Evolutionary conservation across 2,329 filamentous ascomycete genomes (phyloP), one percentile per base, ranked within the genome.

Genomic region (Paecilomyces dactylethromorphus): DNA sequence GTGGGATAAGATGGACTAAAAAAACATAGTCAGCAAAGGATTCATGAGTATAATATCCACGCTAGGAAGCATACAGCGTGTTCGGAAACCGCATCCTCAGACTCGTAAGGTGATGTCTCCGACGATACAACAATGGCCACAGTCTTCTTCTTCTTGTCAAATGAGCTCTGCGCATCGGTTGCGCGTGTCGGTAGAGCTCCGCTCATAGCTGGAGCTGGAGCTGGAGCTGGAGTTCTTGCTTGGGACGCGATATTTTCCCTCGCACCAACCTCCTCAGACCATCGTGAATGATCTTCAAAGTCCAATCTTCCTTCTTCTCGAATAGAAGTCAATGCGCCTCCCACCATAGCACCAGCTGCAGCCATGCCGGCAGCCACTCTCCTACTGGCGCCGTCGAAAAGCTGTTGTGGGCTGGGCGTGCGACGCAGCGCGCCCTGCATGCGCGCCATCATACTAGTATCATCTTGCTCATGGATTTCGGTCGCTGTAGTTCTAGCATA

Each of bases 81-180:
- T 71, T 95, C 90, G 62, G 89, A 79, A 76, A 69, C 83, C 8
- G 87, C 84, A 32, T 78, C 75, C 24, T 78, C 76, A 49, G 86
- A 84, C 51, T 85, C 74, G 39, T 86, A 82, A 45, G 83, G 70
- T 35, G 82, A 79, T 24, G 83, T 79, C 68, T 94, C 90, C 3
- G 92, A 91, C 58, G 91, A 95, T 12, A 97, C 86, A 13, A 97
- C 88, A 66, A 97, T 85, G 7, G 87, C 92, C n/a, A 97, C 90
- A 0, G 87, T 91, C 79, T 87, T 94, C 68, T 85, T 84, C 66
- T 81, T 82, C 68, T 79, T 84, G 56, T 62, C 63, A 26, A 58
- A 26, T 24, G 62, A 54, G 21, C 63, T 56, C n/a, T 66, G 71
- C 62, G 55, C 74, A 61, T 65, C 70, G 62, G 59, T 73, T 59